phyloP scores from a whole-genome alignment of 768 basidiomycete species.

The Trametes villosa region DNA sequence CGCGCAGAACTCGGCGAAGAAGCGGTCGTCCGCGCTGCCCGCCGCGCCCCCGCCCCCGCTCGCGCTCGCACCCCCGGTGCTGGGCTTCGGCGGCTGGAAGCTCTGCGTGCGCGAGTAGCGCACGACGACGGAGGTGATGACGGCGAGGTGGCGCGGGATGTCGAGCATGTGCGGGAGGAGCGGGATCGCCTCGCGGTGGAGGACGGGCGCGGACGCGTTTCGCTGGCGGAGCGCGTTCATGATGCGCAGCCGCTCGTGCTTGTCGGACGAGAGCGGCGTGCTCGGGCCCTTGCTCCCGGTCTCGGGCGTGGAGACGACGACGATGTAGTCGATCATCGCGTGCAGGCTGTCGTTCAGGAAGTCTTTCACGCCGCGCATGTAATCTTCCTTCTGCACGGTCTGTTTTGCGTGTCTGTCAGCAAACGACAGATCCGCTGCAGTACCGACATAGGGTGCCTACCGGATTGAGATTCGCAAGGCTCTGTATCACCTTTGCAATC shows the following conservation, averaged over 20 bases:
- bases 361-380: constrained; percentile 76
- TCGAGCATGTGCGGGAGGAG: constrained; percentile 77
- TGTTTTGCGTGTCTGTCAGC: too few species aligned
- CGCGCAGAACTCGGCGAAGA: constrained; percentile 59
- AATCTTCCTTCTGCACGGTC: constrained; percentile 77
- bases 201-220: constrained; percentile 53
- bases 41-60: background rate
- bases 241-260: constrained; percentile 51
- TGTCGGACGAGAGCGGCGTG: constrained; percentile 30
- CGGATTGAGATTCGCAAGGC: constrained; percentile 81
- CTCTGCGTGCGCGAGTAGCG: constrained; percentile 56
- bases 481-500: constrained; percentile 89
- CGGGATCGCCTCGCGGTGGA: constrained; percentile 74
- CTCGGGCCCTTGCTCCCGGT: constrained; percentile 22
- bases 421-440: too few species aligned
- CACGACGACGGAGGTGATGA: constrained; percentile 75
- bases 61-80: too few species aligned
- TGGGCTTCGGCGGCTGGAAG: constrained; percentile 11
- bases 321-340: constrained; percentile 81
- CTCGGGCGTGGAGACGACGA: constrained; percentile 65
- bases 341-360: constrained; percentile 67
- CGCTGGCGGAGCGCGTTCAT: constrained; percentile 62
- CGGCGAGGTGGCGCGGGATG: constrained; percentile 76
- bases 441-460: constrained; percentile 44
- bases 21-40: constrained; percentile 34